Evolutionary conservation across 805 yeast genomes (phyloP).

Genomic region (Wickerhamomyces bisporus): DNA sequence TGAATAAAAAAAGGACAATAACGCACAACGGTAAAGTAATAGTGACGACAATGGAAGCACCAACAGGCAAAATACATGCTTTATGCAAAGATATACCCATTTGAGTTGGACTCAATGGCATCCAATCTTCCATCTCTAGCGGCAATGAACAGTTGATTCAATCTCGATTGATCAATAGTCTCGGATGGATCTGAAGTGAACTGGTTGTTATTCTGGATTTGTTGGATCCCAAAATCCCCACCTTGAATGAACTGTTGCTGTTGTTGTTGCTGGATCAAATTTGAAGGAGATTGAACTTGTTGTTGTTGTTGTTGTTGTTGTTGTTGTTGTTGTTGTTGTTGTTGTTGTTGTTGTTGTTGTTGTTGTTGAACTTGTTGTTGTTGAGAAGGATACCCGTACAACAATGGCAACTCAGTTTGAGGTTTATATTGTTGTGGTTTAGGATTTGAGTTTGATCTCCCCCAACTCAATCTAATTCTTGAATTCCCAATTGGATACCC

Average conservation of each 20-base stretch:
- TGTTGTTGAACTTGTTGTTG: slow-evolving; percentile 7
- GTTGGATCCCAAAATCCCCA: slow-evolving; percentile 15
- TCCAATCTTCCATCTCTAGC: slow-evolving; percentile 53
- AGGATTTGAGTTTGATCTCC: slow-evolving; percentile 43
- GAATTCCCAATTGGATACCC: slow-evolving; percentile 85
- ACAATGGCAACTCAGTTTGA: slow-evolving; percentile 20
- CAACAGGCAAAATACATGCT: no score
- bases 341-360: slow-evolving; percentile 6
- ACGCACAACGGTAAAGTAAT: no score
- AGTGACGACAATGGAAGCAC: no score
- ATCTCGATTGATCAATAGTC: slow-evolving; percentile 32
- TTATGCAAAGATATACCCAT: slow-evolving; percentile 24
- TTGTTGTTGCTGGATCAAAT: slow-evolving; percentile 8
- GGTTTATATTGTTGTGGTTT: slow-evolving; percentile 18
- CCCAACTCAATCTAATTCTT: slow-evolving; percentile 84
- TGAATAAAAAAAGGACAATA: background rate
- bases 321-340: slow-evolving; percentile 9
- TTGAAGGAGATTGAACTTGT: background rate
- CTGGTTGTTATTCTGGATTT: slow-evolving; percentile 6
- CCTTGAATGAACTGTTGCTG: background rate
- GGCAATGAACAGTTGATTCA: slow-evolving; percentile 49
- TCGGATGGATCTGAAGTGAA: slow-evolving; percentile 28
- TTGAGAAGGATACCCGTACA: slow-evolving; percentile 17
- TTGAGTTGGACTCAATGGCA: slow-evolving; percentile 44
- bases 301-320: slow-evolving; percentile 1